These are phyloP conservation scores for Lojkania enalia DNA, from an alignment of 2,329 filamentous ascomycete genomes.

Conservation along the genomic window DNA sequence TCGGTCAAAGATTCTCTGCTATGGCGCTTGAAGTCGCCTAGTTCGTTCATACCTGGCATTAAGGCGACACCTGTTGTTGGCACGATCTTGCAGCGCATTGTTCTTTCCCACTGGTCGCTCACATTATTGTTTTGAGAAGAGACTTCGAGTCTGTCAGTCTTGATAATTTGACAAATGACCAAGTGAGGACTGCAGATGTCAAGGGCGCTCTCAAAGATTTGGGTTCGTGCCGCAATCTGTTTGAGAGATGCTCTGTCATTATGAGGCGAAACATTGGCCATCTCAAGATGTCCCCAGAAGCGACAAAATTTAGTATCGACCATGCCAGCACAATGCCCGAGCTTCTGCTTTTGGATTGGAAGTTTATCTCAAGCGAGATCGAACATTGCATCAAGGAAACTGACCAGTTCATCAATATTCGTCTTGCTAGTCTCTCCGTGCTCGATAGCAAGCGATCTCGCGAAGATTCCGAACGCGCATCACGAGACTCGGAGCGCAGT, in stretches of 20 bases:
- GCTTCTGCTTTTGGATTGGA: neutral
- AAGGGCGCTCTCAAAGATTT: neutral
- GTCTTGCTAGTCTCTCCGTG: neutral
- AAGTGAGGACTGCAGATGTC: neutral
- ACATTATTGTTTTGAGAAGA: neutral
- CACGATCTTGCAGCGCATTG: neutral
- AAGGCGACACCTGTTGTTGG: neutral
- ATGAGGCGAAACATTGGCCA: neutral
- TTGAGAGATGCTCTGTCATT: neutral
- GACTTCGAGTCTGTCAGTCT: neutral
- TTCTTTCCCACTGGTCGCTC: neutral
- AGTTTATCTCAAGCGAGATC: neutral
- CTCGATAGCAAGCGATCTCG: slow-evolving; percentile 1
- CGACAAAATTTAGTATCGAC: neutral
- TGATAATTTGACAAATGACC: neutral
- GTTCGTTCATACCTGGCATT: neutral
- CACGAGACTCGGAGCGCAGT: neutral
- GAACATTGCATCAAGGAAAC: neutral
- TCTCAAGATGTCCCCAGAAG: neutral
- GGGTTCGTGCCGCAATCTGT: neutral
- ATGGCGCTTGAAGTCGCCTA: neutral
- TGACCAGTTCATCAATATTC: neutral
- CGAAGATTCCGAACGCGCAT: neutral
- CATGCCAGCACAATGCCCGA: neutral
- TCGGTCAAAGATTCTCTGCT: neutral